Evolutionary conservation across 805 yeast species (phyloP).

Genomic region (Wickerhamiella australiensis): DNA sequence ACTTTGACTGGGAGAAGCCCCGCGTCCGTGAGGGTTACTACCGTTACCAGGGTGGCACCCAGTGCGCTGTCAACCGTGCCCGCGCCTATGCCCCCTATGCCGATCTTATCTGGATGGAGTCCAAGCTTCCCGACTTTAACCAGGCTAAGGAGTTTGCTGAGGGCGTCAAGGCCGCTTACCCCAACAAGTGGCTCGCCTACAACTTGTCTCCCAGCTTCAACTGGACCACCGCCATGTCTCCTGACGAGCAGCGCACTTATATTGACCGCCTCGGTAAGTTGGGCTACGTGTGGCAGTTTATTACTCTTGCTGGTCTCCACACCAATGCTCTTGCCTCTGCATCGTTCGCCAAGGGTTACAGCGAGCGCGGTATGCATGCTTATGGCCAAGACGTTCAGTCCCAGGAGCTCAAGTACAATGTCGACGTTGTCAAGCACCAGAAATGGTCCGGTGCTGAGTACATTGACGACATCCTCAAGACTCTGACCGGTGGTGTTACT

Average conservation of each 20-base stretch:
- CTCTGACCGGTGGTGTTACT: constrained; percentile 87
- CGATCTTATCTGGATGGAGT: constrained; percentile 97
- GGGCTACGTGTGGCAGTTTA: constrained; percentile 96
- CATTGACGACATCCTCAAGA: constrained; percentile 77
- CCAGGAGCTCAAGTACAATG: constrained; percentile 75
- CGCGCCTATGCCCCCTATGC: constrained; percentile 91
- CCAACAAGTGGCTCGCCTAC: constrained; percentile 92
- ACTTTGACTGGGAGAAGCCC: constrained; percentile 90
- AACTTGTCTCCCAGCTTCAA: constrained; percentile 95
- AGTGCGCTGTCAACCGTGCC: constrained; percentile 94
- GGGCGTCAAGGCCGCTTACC: constrained; percentile 70
- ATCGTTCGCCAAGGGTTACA: constrained; percentile 65
- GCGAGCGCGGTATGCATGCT: constrained; percentile 85
- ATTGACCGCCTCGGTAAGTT: constrained; percentile 73
- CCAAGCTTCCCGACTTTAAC: constrained; percentile 81
- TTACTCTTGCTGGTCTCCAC: constrained; percentile 93
- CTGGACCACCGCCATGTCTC: constrained; percentile 90
- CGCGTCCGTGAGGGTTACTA: constrained; percentile 95
- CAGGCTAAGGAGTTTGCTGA: constrained; percentile 93
- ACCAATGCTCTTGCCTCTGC: constrained; percentile 89
- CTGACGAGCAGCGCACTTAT: constrained; percentile 79
- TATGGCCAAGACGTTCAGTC: constrained; percentile 81
- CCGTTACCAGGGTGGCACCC: constrained; percentile 91
- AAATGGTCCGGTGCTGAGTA: constrained; percentile 99
- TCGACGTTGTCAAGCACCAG: constrained; percentile 94